These are phyloP conservation scores for Prunus dulcis DNA, from an alignment of 306 rosid species.

Conservation along the genomic window DNA sequence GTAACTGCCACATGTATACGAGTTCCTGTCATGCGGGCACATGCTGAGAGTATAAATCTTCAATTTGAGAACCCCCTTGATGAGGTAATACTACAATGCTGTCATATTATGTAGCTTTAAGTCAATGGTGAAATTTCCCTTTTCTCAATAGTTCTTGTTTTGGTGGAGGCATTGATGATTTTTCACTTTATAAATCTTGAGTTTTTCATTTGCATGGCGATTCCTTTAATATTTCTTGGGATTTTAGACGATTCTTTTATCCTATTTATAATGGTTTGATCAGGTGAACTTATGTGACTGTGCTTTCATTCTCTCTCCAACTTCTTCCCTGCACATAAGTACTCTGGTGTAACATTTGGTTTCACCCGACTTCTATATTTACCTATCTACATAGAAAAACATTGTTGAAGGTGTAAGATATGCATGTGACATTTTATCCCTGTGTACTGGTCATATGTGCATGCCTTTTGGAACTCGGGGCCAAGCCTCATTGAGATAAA, in stretches of 20 bases:
- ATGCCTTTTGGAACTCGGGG: too few species aligned
- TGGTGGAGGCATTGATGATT: neutral
- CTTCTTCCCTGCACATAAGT: neutral
- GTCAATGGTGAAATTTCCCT: neutral
- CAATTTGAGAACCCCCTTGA: constrained; percentile 86
- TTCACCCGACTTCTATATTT: neutral
- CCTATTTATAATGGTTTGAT: constrained; percentile 5
- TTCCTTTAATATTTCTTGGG: neutral
- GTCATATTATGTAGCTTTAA: neutral
- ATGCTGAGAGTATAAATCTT: constrained; percentile 95
- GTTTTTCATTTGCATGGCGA: neutral
- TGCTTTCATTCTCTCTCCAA: neutral
- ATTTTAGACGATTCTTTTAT: neutral
- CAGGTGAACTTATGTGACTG: neutral
- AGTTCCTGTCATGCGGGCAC: constrained; percentile 98
- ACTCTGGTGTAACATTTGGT: neutral
- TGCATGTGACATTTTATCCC: too few species aligned
- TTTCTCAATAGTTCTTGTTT: neutral
- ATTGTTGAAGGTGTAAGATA: neutral
- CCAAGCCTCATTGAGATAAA: too few species aligned
- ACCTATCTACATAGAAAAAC: neutral
- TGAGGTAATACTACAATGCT: constrained; percentile 54
- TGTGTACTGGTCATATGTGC: too few species aligned
- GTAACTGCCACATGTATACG: constrained; percentile 94
- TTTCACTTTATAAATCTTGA: neutral